Conservation (phyloP, 2,329 filamentous ascomycete species). For the Phyllosticta ampelicida region DNA sequence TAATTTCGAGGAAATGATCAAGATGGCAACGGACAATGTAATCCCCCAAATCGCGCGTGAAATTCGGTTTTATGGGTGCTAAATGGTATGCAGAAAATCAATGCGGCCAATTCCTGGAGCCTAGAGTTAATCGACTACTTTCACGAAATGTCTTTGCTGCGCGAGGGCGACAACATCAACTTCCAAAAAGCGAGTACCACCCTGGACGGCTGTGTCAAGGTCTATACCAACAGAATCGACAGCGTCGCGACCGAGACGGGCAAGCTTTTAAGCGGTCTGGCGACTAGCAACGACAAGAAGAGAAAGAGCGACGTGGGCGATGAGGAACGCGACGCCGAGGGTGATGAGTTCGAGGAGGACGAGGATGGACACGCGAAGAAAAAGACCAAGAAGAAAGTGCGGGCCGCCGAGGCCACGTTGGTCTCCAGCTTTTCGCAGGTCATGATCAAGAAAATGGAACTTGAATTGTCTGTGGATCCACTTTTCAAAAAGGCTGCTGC, state of each 20-base stretch:
- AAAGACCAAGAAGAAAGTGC: constrained; percentile 64
- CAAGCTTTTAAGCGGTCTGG: constrained; percentile 84
- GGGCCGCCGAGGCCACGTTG: constrained; percentile 86
- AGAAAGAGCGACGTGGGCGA: constrained; percentile 19
- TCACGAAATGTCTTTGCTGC: constrained; percentile 94
- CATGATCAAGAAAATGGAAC: constrained; percentile 92
- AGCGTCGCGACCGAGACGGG: constrained; percentile 97
- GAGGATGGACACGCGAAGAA: constrained; percentile 48
- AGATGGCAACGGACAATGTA: constrained; percentile 94
- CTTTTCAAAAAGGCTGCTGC: constrained; percentile 99
- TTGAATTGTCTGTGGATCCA: constrained; percentile 93
- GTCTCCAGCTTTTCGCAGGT: constrained; percentile 79
- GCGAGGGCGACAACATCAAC: constrained; percentile 94
- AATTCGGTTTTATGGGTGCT: constrained; percentile 5
- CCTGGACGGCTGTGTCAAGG: constrained; percentile 95
- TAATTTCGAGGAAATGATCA: constrained; percentile 99
- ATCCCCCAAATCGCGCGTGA: not conserved
- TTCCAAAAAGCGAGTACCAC: constrained; percentile 98
- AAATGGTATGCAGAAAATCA: constrained; percentile 53
- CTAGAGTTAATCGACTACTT: constrained; percentile 99
- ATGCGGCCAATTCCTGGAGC: constrained; percentile 96
- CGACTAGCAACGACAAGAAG: constrained; percentile 59
- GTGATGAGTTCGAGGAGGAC: constrained; percentile 53
- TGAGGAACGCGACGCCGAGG: constrained; percentile 18
- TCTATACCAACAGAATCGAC: constrained; percentile 96